Percentiles rank a stretch among this genome's conserved stretches.
phyloP scores from a whole-genome alignment of 805 yeast genomes.

The Saccharomycopsis sp. region DNA sequence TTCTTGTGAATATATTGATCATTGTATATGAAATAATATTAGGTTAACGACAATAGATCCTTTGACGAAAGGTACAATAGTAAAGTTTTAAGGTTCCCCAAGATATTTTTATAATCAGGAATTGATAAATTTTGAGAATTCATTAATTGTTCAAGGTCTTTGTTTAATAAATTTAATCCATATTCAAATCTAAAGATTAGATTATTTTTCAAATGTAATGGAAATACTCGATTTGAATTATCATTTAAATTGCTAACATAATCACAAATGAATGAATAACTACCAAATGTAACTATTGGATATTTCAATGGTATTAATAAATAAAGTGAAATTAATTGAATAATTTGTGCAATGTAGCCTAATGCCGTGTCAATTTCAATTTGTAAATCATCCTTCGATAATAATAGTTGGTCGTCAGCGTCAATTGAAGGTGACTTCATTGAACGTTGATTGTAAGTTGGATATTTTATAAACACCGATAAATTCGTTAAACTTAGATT shows the following conservation, averaged over 20 bases:
- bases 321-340: conserved; percentile 34
- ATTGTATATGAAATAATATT: conserved; percentile 46
- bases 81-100: conserved; percentile 30
- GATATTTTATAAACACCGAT: conserved; percentile 17
- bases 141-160: conserved; percentile 41
- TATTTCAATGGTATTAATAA: conserved; percentile 41
- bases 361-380: conserved; percentile 41
- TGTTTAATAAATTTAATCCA: conserved; percentile 39
- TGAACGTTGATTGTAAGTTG: conserved; percentile 12
- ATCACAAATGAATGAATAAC: conserved; percentile 42
- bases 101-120: conserved; percentile 29
- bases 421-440: not conserved
- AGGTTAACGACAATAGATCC: conserved; percentile 31
- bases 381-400: conserved; percentile 29
- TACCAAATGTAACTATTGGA: conserved; percentile 42
- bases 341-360: conserved; percentile 40
- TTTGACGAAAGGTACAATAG: conserved; percentile 19
- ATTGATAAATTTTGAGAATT: conserved; percentile 27
- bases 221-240: conserved; percentile 33
- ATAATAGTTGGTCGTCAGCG: conserved; percentile 9
- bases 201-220: conserved; percentile 43
- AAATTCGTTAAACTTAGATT: conserved; percentile 14
- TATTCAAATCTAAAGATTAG: conserved; percentile 42
- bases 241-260: conserved; percentile 37
- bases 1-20: conserved; percentile 42